phyloP scores from a whole-genome alignment of 2,329 filamentous ascomycete genomes.

The Fusarium bulbicola region DNA sequence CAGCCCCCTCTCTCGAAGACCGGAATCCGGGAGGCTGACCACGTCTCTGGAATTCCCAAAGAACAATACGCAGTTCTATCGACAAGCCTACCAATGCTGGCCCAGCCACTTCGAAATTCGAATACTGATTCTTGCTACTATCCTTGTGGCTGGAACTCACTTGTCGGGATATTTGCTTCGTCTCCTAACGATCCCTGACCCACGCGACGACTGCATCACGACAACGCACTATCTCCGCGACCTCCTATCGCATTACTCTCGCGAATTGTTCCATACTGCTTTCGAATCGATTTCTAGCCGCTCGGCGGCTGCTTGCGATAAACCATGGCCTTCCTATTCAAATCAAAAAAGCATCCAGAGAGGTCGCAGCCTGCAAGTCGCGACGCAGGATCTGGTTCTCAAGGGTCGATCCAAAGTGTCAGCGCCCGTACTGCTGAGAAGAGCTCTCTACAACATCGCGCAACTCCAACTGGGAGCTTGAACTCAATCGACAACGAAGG shows the following conservation, averaged over 20 bases:
- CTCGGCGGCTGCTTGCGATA: slow-evolving; percentile 51
- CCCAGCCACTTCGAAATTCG: slow-evolving; percentile 57
- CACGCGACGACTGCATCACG: slow-evolving; percentile 31
- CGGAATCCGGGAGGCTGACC: slow-evolving; percentile 50
- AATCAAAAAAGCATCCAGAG: slow-evolving; percentile 80
- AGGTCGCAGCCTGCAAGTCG: slow-evolving; percentile 62
- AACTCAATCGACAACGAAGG: slow-evolving; percentile 73
- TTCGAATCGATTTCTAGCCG: slow-evolving; percentile 41
- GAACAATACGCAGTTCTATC: slow-evolving; percentile 42
- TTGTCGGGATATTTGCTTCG: slow-evolving; percentile 22
- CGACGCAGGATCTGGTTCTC: slow-evolving; percentile 58
- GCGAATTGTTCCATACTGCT: slow-evolving; percentile 27
- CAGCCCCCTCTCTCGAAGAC: slow-evolving; percentile 35
- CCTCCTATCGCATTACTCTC: slow-evolving; percentile 7
- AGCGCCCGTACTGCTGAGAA: slow-evolving; percentile 63
- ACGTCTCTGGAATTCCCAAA: slow-evolving; percentile 37
- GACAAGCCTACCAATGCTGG: slow-evolving; percentile 49
- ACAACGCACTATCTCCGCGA: slow-evolving; percentile 5
- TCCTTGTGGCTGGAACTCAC: slow-evolving; percentile 40
- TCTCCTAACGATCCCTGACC: slow-evolving; percentile 26
- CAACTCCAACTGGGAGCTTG: slow-evolving; percentile 80
- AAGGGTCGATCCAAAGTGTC: slow-evolving; percentile 59
- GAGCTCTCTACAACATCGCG: slow-evolving; percentile 60
- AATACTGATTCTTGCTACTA: slow-evolving; percentile 47
- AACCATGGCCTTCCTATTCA: slow-evolving; percentile 84